A percentile compares a stretch with the other conserved stretches of the same genome.
Evolutionary conservation across 1,139 yeast species (phyloP).

Genomic region (Suhomyces terraborum): DNA sequence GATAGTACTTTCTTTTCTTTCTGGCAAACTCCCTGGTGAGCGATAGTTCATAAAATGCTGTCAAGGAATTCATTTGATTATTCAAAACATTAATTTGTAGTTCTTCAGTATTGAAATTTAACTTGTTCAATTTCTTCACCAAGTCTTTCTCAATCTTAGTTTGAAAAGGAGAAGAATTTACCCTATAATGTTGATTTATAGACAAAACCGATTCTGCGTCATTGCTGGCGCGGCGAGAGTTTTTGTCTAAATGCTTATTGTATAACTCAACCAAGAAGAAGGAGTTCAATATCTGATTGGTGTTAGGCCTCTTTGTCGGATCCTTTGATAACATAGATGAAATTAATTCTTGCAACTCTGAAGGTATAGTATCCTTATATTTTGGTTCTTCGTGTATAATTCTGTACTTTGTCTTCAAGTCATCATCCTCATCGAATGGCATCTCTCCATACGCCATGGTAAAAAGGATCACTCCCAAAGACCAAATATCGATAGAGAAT

Average conservation of each 20-base stretch:
- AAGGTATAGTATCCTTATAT: slow-evolving; percentile 48
- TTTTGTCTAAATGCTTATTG: slow-evolving; percentile 27
- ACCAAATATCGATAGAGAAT: slow-evolving; percentile 85
- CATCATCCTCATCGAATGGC: slow-evolving; percentile 91
- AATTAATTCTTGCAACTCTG: slow-evolving; percentile 50
- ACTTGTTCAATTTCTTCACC: slow-evolving; percentile 61
- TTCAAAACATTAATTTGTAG: slow-evolving; percentile 62
- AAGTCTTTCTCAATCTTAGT: slow-evolving; percentile 66
- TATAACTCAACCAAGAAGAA: slow-evolving; percentile 56
- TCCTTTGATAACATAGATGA: slow-evolving; percentile 62
- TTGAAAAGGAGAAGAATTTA: slow-evolving; percentile 47
- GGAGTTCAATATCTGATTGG: slow-evolving; percentile 61
- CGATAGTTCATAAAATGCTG: slow-evolving; percentile 82
- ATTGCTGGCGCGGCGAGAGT: slow-evolving; percentile 31
- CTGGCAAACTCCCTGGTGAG: slow-evolving; percentile 59
- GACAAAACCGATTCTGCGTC: slow-evolving; percentile 45
- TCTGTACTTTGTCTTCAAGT: slow-evolving; percentile 56
- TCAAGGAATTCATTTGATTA: slow-evolving; percentile 70
- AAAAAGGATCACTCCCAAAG: slow-evolving; percentile 89
- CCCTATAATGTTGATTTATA: slow-evolving; percentile 43
- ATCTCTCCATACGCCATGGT: slow-evolving; percentile 83
- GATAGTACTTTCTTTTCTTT: slow-evolving; percentile 37
- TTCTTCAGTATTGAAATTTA: slow-evolving; percentile 67
- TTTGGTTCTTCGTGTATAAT: slow-evolving; percentile 69
- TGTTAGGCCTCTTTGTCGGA: slow-evolving; percentile 62